Conservation (phyloP, 176 grass and related monocot genomes). For the Rhipidocladum racemiflorum region DNA sequence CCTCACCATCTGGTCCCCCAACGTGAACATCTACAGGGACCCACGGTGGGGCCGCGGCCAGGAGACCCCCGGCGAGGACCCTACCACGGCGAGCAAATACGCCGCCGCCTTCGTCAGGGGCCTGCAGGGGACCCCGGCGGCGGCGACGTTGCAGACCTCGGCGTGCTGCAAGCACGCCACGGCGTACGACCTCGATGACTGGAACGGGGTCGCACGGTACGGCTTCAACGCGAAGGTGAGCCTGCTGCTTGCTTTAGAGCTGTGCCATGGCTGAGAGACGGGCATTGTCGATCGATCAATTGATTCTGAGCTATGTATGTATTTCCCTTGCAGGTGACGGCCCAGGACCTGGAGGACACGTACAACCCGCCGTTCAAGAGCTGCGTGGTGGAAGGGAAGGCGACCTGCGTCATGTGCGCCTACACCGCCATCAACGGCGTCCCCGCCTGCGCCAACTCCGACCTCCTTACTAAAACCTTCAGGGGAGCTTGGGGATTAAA, state of each 20-base stretch:
- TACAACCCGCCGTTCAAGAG: slow-evolving; percentile 75
- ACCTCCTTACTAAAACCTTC: slow-evolving; percentile 49
- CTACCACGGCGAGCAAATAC: slow-evolving; percentile 42
- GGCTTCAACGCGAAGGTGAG: slow-evolving; percentile 25
- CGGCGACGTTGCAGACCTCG: slow-evolving; percentile 35
- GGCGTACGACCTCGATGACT: too few relatives aligned
- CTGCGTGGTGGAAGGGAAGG: slow-evolving; percentile 57
- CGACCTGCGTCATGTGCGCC: slow-evolving; percentile 73
- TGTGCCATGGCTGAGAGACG: too few relatives aligned
- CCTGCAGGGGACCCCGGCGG: slow-evolving; percentile 44
- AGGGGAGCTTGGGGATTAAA: slow-evolving; percentile 43
- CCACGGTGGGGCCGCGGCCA: slow-evolving; percentile 76
- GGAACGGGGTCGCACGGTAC: slow-evolving; percentile 50
- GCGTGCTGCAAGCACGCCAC: slow-evolving; percentile 94
- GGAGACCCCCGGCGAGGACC: slow-evolving; percentile 87
- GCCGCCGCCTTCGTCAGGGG: slow-evolving; percentile 67
- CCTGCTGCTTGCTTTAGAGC: too few relatives aligned
- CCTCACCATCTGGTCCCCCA: slow-evolving; percentile 68
- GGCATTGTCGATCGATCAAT: too few relatives aligned
- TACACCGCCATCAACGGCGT: slow-evolving; percentile 78
- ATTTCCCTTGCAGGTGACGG: background rate
- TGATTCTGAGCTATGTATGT: background rate
- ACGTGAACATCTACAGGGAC: slow-evolving; percentile 79
- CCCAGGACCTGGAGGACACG: slow-evolving; percentile 71
- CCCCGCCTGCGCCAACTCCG: slow-evolving; percentile 51